Percentiles rank a stretch among this genome's conserved stretches.
Conservation (phyloP, 1,284 basidiomycete species). For the Ustilago nuda region DNA sequence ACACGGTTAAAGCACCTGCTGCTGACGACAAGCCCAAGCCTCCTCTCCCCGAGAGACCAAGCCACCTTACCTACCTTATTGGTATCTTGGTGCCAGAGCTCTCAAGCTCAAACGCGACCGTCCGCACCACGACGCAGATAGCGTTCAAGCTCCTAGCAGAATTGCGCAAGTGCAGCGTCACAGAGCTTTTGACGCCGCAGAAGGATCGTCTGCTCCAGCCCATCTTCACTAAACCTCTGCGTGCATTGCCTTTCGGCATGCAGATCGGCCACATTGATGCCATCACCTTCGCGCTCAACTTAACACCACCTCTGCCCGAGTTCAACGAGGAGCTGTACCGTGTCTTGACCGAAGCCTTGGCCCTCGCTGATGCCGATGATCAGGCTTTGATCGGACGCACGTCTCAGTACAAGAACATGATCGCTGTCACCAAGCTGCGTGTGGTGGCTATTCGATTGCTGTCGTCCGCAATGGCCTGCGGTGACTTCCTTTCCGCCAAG, state of each 20-base stretch:
- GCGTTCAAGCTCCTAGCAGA: conserved; percentile 85
- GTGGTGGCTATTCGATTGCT: conserved; percentile 93
- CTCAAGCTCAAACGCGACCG: conserved; percentile 85
- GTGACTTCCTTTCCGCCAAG: conserved; percentile 77
- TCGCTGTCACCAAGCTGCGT: conserved; percentile 90
- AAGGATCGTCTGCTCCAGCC: conserved; percentile 87
- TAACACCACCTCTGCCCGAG: conserved; percentile 87
- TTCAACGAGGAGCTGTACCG: conserved; percentile 92
- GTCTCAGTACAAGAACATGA: conserved; percentile 80
- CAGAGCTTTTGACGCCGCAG: conserved; percentile 84
- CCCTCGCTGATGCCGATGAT: conserved; percentile 95
- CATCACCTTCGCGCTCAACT: conserved; percentile 84
- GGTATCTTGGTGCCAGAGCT: conserved; percentile 91
- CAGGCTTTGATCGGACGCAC: conserved; percentile 79
- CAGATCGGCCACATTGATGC: conserved; percentile 99
- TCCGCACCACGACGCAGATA: conserved; percentile 84
- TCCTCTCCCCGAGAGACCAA: conserved; percentile 47
- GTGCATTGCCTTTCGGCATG: conserved; percentile 92
- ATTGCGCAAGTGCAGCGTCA: conserved; percentile 78
- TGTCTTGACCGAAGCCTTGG: conserved; percentile 91
- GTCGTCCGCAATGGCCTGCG: conserved; percentile 92
- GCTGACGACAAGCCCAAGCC: conserved; percentile 46
- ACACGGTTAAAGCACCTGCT: conserved; percentile 44
- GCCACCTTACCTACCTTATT: conserved; percentile 73
- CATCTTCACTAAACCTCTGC: conserved; percentile 96